These are phyloP conservation scores for Teunomyces panamensis DNA, from an alignment of 805 yeast genomes.

Conservation along the genomic window DNA sequence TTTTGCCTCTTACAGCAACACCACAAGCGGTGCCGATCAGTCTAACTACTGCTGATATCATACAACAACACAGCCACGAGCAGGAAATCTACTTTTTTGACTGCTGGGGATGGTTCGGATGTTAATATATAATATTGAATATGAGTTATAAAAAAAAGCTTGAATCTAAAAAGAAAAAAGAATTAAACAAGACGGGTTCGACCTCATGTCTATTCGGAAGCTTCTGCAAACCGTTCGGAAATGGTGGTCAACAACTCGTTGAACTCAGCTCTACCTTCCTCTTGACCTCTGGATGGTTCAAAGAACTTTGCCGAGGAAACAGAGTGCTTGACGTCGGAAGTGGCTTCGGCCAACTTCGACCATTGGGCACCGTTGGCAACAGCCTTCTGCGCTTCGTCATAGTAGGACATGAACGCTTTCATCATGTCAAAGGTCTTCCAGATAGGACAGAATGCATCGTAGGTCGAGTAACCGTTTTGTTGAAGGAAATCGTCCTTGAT, in stretches of 20 bases:
- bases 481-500: constrained; percentile 98
- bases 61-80: neutral
- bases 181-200: constrained; percentile 7
- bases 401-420: constrained; percentile 87
- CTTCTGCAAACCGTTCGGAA: constrained; percentile 91
- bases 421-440: constrained; percentile 99
- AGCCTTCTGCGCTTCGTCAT: constrained; percentile 97
- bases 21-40: constrained; percentile 23
- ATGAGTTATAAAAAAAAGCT: constrained; percentile 6
- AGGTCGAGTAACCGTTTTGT: constrained; percentile 97
- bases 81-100: neutral
- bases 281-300: constrained; percentile 91
- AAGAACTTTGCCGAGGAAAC: constrained; percentile 94
- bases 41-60: constrained; percentile 10
- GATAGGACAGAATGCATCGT: constrained; percentile 98
- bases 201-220: constrained; percentile 63
- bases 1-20: constrained; percentile 12
- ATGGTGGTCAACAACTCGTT: constrained; percentile 70
- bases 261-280: constrained; percentile 72
- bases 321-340: constrained; percentile 86
- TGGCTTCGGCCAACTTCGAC: constrained; percentile 87
- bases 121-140: constrained; percentile 5
- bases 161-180: constrained; percentile 8
- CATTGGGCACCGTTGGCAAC: constrained; percentile 91
- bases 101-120: neutral